phyloP scores from a whole-genome alignment of 2,329 filamentous ascomycete species.

The Teratosphaeria pseudoeucalypti region DNA sequence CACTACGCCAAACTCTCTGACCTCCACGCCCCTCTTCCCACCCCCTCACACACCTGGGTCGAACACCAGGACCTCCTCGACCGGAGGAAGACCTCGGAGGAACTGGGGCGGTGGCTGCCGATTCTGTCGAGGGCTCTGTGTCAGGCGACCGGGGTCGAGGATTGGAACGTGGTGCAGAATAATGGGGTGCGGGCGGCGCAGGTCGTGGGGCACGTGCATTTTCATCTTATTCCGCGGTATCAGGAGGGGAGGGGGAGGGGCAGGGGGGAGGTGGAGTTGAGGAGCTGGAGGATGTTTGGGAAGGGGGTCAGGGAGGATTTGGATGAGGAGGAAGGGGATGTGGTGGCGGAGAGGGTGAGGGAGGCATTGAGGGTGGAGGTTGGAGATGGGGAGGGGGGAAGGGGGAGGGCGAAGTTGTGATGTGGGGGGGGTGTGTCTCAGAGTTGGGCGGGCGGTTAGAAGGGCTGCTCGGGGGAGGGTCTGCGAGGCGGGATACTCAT shows the following conservation, averaged over 20 bases:
- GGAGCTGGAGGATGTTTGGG: constrained; percentile 77
- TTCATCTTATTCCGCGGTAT: constrained; percentile 79
- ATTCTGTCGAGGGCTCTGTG: constrained; percentile 63
- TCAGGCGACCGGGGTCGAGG: constrained; percentile 57
- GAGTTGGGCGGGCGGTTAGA: constrained; percentile 23
- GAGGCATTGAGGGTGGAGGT: constrained; percentile 22
- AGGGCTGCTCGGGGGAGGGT: constrained; percentile 10
- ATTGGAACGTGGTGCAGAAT: constrained; percentile 97
- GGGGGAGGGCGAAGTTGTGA: constrained; percentile 3
- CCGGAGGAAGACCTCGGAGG: constrained; percentile 16
- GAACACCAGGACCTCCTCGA: constrained; percentile 1
- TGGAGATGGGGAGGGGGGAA: constrained; percentile 3
- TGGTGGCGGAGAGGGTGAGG: constrained; percentile 44
- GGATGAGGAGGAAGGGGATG: constrained; percentile 61
- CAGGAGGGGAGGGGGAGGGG: constrained; percentile 38
- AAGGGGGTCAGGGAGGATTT: constrained; percentile 61
- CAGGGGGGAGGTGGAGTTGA: constrained; percentile 33
- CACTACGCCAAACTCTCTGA: constrained; percentile 73
- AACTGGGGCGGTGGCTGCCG: constrained; percentile 48
- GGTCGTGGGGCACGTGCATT: constrained; percentile 88
- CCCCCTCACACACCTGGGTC: background rate
- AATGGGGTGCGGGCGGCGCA: constrained; percentile 82
- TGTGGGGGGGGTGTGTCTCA: constrained; percentile 17
- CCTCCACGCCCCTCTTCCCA: constrained; percentile 30
- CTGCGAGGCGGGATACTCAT: no score